These are phyloP conservation scores for Tuber borchii DNA, from an alignment of 495 filamentous ascomycete genomes.

Conservation along the genomic window DNA sequence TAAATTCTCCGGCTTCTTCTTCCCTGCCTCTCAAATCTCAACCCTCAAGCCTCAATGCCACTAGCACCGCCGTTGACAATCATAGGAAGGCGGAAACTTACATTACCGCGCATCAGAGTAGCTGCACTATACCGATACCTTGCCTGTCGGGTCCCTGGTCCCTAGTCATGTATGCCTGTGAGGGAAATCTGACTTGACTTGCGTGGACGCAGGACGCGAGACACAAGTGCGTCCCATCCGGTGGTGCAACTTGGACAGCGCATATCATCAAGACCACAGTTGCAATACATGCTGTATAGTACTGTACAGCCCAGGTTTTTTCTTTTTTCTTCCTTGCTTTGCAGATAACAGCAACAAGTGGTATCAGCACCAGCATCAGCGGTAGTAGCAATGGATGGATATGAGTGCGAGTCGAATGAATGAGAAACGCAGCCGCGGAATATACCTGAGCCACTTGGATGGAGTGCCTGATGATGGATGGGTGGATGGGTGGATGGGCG, in stretches of 20 bases:
- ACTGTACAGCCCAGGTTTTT: background rate
- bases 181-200: constrained; percentile 1
- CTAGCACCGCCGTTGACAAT: background rate
- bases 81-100: background rate
- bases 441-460: background rate
- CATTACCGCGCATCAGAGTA: background rate
- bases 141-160: background rate
- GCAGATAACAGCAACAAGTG: background rate
- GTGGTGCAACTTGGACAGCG: constrained; percentile 1
- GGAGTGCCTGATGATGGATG: background rate
- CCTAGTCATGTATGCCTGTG: background rate
- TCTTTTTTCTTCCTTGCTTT: background rate
- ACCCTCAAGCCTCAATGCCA: background rate
- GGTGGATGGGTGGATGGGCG: background rate
- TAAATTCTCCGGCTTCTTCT: background rate
- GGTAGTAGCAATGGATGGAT: background rate
- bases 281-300: background rate
- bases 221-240: background rate
- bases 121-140: background rate
- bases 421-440: background rate
- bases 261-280: background rate
- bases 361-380: background rate
- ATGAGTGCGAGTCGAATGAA: background rate
- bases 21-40: background rate
- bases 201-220: background rate